These are phyloP conservation scores for Rhododendron molle DNA, from an alignment of 148 eudicot species.

Conservation along the genomic window DNA sequence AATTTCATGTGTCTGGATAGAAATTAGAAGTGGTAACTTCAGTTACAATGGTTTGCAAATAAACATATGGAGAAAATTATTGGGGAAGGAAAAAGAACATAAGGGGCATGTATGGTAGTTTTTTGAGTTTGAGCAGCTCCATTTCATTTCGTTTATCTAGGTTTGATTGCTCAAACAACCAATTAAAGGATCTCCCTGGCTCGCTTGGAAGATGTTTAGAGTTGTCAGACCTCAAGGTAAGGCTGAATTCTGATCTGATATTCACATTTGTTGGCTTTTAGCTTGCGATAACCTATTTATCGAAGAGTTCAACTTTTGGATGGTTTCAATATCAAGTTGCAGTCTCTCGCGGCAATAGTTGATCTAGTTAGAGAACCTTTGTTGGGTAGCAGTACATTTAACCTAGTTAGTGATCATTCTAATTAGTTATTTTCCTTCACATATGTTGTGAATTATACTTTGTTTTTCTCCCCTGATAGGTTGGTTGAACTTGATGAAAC, in stretches of 20 bases:
- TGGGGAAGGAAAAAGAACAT: background rate
- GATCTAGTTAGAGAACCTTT: background rate
- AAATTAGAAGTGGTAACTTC: background rate
- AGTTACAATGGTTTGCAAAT: background rate
- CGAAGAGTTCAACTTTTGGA: background rate
- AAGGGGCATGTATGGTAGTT: background rate
- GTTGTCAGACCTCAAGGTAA: constrained; percentile 81
- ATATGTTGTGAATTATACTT: background rate
- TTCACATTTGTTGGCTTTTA: background rate
- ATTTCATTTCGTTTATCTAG: constrained; percentile 29
- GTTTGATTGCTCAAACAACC: constrained; percentile 93
- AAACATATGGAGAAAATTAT: background rate
- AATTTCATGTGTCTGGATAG: background rate
- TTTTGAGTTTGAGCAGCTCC: constrained; percentile 4
- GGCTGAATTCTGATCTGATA: background rate
- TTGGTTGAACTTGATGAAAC: background rate
- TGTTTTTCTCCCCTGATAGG: background rate
- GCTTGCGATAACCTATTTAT: background rate
- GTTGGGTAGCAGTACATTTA: constrained; percentile 3
- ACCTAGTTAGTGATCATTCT: background rate
- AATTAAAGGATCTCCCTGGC: constrained; percentile 58
- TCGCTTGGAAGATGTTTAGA: constrained; percentile 74
- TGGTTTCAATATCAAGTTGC: constrained; percentile 6
- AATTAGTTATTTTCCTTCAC: background rate
- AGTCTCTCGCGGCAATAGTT: background rate